These are phyloP conservation scores for Candida buenavistaensis DNA, from an alignment of 1,139 yeast genomes.

Conservation along the genomic window DNA sequence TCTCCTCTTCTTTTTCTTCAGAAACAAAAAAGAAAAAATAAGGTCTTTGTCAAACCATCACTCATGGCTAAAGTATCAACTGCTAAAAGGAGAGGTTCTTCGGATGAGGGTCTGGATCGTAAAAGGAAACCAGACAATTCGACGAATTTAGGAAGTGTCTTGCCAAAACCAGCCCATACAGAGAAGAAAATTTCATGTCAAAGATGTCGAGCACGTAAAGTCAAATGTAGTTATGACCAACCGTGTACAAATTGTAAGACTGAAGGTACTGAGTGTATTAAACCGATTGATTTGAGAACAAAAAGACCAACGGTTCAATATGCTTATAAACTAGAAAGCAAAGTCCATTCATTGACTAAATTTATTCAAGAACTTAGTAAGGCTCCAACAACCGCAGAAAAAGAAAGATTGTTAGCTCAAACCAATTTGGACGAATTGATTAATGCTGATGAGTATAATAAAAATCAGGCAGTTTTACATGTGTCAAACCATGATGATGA, in stretches of 20 bases:
- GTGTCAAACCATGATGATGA: constrained; percentile 14
- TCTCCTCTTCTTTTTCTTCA: too few species aligned
- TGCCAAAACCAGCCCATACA: not conserved
- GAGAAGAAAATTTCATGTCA: constrained; percentile 35
- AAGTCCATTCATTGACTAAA: constrained; percentile 23
- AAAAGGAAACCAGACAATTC: constrained; percentile 2
- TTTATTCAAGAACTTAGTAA: constrained; percentile 26
- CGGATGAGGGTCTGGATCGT: too few species aligned
- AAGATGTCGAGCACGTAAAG: constrained; percentile 52
- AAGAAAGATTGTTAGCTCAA: constrained; percentile 21
- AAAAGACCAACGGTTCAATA: constrained; percentile 53
- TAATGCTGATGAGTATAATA: constrained; percentile 1
- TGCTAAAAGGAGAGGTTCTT: too few species aligned
- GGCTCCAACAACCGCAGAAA: constrained; percentile 11
- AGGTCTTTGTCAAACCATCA: too few species aligned
- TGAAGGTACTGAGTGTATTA: constrained; percentile 47
- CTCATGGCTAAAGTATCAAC: too few species aligned
- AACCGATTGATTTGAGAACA: constrained; percentile 52
- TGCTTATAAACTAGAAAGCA: constrained; percentile 38
- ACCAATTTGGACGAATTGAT: constrained; percentile 18
- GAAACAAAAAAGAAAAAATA: too few species aligned
- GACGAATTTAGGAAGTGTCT: not conserved
- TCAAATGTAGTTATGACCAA: constrained; percentile 50
- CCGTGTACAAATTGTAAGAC: constrained; percentile 55
- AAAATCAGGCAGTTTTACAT: not conserved